phyloP scores from a whole-genome alignment of 306 rosid genomes.

The Rosa persica region DNA sequence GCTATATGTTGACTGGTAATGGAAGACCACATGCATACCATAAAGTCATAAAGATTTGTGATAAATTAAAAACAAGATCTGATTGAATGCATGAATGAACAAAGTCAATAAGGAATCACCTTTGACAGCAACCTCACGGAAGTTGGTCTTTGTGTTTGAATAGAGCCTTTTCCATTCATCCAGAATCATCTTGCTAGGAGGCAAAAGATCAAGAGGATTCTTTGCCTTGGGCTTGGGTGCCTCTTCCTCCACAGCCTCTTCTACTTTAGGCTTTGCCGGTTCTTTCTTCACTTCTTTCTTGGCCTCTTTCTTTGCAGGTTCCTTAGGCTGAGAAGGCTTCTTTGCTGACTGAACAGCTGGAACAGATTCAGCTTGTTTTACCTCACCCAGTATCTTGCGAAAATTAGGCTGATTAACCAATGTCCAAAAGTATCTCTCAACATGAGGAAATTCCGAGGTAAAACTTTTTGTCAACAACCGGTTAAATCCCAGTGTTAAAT shows the following conservation, averaged over 20 bases:
- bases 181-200: constrained; percentile 80
- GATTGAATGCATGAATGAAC: background rate
- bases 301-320: constrained; percentile 52
- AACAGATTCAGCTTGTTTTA: constrained; percentile 58
- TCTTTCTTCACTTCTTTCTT: constrained; percentile 41
- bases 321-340: constrained; percentile 69
- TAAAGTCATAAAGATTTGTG: background rate
- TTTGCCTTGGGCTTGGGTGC: constrained; percentile 87
- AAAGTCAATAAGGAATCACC: constrained; percentile 35
- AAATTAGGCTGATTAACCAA: constrained; percentile 80
- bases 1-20: background rate
- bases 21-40: background rate
- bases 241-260: constrained; percentile 46
- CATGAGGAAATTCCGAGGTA: constrained; percentile 80
- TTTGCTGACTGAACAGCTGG: constrained; percentile 55
- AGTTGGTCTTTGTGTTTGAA: constrained; percentile 82
- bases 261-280: constrained; percentile 43
- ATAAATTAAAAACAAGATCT: background rate
- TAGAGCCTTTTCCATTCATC: constrained; percentile 91
- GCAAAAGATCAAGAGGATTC: constrained; percentile 86
- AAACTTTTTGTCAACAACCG: constrained; percentile 47
- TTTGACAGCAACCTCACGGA: constrained; percentile 90
- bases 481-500: constrained; percentile 43
- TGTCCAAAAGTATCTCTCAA: constrained; percentile 92
- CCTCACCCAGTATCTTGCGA: constrained; percentile 64